Percentiles rank a stretch among this genome's conserved stretches.
phyloP scores from a whole-genome alignment of 768 basidiomycete genomes.

The Phallus indusiatus region DNA sequence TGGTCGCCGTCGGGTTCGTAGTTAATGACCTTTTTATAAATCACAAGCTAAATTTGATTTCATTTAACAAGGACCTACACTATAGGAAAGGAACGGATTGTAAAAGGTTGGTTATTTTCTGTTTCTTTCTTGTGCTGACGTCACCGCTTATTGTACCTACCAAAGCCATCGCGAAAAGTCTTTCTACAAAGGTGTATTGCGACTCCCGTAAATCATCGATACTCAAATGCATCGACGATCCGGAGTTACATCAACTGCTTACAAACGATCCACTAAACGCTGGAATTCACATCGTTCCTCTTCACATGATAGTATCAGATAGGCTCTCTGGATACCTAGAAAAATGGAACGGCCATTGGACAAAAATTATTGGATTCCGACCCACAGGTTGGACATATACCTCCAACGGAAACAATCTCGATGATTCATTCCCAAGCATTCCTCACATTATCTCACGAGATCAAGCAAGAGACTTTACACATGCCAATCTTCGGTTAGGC shows the following conservation, averaged over 20 bases:
- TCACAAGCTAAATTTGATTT: background rate
- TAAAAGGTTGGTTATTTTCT: slow-evolving; percentile 63
- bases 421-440: slow-evolving; percentile 53
- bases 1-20: slow-evolving; percentile 68
- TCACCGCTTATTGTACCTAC: background rate
- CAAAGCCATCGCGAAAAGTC: slow-evolving; percentile 73
- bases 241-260: slow-evolving; percentile 69
- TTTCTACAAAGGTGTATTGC: slow-evolving; percentile 81
- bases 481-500: slow-evolving; percentile 54
- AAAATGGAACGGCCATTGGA: slow-evolving; percentile 62
- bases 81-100: slow-evolving; percentile 95
- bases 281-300: slow-evolving; percentile 77
- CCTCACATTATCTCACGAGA: slow-evolving; percentile 57
- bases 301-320: slow-evolving; percentile 64
- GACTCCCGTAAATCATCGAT: slow-evolving; percentile 77
- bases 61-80: slow-evolving; percentile 71
- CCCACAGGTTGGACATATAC: slow-evolving; percentile 96
- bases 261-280: slow-evolving; percentile 69
- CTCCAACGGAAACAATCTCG: slow-evolving; percentile 45
- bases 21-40: background rate
- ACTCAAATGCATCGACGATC: slow-evolving; percentile 75
- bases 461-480: slow-evolving; percentile 60
- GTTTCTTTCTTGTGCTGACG: background rate
- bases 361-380: slow-evolving; percentile 68
- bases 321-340: slow-evolving; percentile 68